Conservation (phyloP, 768 basidiomycete species). For the Albatrellus ellisii region DNA sequence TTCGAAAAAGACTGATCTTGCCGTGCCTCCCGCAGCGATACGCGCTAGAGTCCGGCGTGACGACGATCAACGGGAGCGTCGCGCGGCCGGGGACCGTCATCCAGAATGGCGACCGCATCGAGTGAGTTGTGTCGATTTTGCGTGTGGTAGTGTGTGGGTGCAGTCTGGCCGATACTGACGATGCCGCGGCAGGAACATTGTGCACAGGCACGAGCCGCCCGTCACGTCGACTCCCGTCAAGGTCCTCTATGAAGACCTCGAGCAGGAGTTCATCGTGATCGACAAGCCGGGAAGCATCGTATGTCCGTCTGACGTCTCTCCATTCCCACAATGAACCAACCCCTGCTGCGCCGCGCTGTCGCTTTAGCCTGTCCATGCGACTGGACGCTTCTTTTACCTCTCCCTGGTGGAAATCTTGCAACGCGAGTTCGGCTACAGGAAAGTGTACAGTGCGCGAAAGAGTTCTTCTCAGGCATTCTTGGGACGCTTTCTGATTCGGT, state of each 20-base stretch:
- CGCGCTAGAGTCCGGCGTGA: slow-evolving; percentile 86
- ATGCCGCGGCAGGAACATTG: slow-evolving; percentile 57
- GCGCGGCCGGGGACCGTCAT: slow-evolving; percentile 72
- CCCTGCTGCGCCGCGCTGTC: background rate
- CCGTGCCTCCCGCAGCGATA: slow-evolving; percentile 33
- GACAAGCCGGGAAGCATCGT: slow-evolving; percentile 97
- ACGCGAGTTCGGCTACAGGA: slow-evolving; percentile 68
- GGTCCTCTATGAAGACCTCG: slow-evolving; percentile 63
- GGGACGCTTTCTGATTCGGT: background rate
- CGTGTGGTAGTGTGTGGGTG: background rate
- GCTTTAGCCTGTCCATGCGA: slow-evolving; percentile 76
- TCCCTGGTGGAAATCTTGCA: slow-evolving; percentile 80
- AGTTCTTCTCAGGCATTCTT: background rate
- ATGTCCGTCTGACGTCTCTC: slow-evolving; percentile 25
- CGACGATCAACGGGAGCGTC: slow-evolving; percentile 84
- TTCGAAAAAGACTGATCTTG: background rate
- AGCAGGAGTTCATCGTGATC: slow-evolving; percentile 79
- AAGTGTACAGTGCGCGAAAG: slow-evolving; percentile 79
- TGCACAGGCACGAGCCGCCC: slow-evolving; percentile 96
- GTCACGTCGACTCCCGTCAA: slow-evolving; percentile 75
- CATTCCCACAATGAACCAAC: background rate
- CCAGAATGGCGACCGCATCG: slow-evolving; percentile 78
- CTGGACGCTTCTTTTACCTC: slow-evolving; percentile 83
- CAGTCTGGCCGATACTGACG: background rate
- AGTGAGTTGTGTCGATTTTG: slow-evolving; percentile 39